phyloP scores from a whole-genome alignment of 208 protist species.

The Tritrichomonas foetus region DNA sequence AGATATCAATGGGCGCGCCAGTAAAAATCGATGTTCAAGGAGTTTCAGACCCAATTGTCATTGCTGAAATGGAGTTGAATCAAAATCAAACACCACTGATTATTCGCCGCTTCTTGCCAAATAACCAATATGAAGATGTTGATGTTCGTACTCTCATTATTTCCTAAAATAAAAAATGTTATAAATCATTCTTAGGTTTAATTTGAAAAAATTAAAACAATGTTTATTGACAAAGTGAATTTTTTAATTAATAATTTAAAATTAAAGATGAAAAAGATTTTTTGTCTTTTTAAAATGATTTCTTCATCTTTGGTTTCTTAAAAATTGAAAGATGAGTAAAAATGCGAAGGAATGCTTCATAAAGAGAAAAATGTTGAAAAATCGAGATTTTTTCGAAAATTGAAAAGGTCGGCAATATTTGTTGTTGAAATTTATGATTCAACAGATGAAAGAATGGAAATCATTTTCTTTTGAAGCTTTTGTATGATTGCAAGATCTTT shows the following conservation, averaged over 20 bases:
- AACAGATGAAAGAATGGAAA: too few relatives aligned
- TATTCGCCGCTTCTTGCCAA: constrained; percentile 62
- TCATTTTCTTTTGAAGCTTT: not conserved
- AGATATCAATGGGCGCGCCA: constrained; percentile 95
- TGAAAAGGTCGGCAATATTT: not conserved
- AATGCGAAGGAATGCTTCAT: too few relatives aligned
- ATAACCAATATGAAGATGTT: constrained; percentile 22
- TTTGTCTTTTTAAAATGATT: not conserved
- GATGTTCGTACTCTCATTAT: not conserved
- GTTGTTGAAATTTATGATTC: not conserved
- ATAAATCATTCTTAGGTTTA: too few relatives aligned
- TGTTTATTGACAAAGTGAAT: too few relatives aligned
- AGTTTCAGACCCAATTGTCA: constrained; percentile 93
- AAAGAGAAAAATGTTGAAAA: too few relatives aligned
- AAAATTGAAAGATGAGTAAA: too few relatives aligned
- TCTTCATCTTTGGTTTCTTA: too few relatives aligned
- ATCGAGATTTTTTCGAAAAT: not conserved
- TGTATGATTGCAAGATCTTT: not conserved
- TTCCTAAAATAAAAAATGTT: too few relatives aligned
- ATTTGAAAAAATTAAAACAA: too few relatives aligned
- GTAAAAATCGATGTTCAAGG: constrained; percentile 88
- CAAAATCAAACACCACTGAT: constrained; percentile 90
- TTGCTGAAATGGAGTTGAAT: constrained; percentile 90
- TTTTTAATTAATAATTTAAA: too few relatives aligned
- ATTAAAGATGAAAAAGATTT: not conserved